These are phyloP conservation scores for Thymus mandschuricus DNA, from an alignment of 257 asterid genomes.

Conservation along the genomic window DNA sequence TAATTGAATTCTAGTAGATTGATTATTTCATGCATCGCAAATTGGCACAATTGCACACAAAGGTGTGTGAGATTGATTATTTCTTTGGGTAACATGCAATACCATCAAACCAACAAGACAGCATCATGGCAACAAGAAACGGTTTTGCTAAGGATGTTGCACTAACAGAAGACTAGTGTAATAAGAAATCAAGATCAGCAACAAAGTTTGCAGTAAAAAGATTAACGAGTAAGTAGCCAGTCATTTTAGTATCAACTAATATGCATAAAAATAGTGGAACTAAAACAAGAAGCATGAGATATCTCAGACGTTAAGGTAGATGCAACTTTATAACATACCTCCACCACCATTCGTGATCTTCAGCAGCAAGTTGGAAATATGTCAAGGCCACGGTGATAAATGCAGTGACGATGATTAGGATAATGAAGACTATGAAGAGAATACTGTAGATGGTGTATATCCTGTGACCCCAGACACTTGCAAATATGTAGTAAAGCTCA, in stretches of 20 bases:
- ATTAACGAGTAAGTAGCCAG: not conserved
- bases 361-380: conserved; percentile 91
- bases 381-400: conserved; percentile 88
- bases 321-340: conserved; percentile 47
- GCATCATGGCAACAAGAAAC: not conserved
- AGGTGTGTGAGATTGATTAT: not conserved
- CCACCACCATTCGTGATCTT: conserved; percentile 99
- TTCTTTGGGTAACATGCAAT: not conserved
- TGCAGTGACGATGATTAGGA: conserved; percentile 85
- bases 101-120: no score
- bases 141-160: not conserved
- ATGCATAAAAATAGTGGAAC: not conserved
- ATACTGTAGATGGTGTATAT: conserved; percentile 89
- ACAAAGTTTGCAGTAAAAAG: not conserved
- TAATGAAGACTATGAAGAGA: conserved; percentile 79
- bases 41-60: not conserved
- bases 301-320: no score
- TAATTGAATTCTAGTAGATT: not conserved
- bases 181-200: not conserved
- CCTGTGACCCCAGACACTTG: conserved; percentile 95
- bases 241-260: not conserved
- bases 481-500: conserved; percentile 85
- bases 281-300: no score
- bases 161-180: not conserved
- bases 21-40: not conserved